Evolutionary conservation across 495 filamentous ascomycete genomes (phyloP).

Genomic region (Trichoderma asperelloides): DNA sequence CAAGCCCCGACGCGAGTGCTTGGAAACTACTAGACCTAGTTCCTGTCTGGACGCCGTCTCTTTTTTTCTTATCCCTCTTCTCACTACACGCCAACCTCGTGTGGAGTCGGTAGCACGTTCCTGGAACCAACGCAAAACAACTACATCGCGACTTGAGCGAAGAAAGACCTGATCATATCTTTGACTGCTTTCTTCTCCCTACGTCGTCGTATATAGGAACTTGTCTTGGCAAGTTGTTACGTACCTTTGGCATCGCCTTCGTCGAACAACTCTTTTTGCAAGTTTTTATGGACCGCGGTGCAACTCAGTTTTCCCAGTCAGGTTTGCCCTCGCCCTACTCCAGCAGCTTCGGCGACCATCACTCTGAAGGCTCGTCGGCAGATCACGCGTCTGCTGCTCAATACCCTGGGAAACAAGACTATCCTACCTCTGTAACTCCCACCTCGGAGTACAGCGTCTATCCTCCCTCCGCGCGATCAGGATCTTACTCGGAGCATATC

Average conservation of each 20-base stretch:
- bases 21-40: not conserved
- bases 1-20: conserved; percentile 2
- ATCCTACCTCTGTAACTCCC: conserved; percentile 71
- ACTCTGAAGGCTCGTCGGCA: conserved; percentile 75
- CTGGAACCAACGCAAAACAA: conserved; percentile 26
- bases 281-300: conserved; percentile 78
- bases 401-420: conserved; percentile 62
- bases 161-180: not conserved
- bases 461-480: conserved; percentile 68
- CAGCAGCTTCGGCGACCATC: conserved; percentile 55
- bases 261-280: conserved; percentile 14
- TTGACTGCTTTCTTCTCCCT: not conserved
- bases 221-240: conserved; percentile 22
- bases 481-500: conserved; percentile 72
- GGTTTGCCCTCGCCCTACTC: conserved; percentile 87
- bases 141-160: conserved; percentile 2
- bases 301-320: conserved; percentile 94
- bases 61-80: not conserved
- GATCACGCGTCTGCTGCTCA: conserved; percentile 80
- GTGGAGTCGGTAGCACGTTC: conserved; percentile 30
- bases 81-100: not conserved
- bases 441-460: conserved; percentile 82
- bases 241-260: conserved; percentile 16
- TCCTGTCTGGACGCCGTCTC: conserved; percentile 6
- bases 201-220: not conserved